Conservation (phyloP, 192 early-diverging fungal species). For the Podochytrium sp. region DNA sequence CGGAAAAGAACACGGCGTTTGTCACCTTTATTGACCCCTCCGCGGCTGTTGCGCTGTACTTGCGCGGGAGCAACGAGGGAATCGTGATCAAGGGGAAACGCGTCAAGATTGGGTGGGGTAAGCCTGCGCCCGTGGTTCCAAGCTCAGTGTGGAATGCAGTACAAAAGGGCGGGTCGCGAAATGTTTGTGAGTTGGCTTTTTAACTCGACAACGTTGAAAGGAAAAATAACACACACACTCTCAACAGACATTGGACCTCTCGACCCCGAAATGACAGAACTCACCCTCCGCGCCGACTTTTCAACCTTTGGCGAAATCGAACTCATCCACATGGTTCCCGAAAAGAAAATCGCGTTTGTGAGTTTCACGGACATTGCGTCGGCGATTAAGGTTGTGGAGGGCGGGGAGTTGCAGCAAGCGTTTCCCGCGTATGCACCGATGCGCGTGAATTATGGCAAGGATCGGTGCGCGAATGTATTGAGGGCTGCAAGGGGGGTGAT, state of each 20-base stretch:
- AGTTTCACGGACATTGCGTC: slow-evolving; percentile 78
- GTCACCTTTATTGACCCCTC: slow-evolving; percentile 81
- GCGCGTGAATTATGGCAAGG: slow-evolving; percentile 81
- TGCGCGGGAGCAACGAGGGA: slow-evolving; percentile 60
- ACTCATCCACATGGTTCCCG: slow-evolving; percentile 77
- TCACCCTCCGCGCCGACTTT: slow-evolving; percentile 77
- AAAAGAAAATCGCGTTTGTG: slow-evolving; percentile 87
- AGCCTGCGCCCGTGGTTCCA: slow-evolving; percentile 56
- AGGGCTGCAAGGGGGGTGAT: slow-evolving; percentile 41
- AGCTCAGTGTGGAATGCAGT: slow-evolving; percentile 58
- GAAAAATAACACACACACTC: too few relatives aligned
- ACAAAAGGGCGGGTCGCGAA: slow-evolving; percentile 73
- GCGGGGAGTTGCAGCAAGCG: background rate
- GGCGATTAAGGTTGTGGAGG: slow-evolving; percentile 81
- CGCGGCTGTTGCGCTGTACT: slow-evolving; percentile 66
- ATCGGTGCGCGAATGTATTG: slow-evolving; percentile 82
- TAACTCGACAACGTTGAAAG: background rate
- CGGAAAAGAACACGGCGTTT: slow-evolving; percentile 82
- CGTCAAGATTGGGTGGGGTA: slow-evolving; percentile 83
- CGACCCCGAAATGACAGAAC: slow-evolving; percentile 65
- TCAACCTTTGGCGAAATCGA: slow-evolving; percentile 86
- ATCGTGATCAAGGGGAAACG: slow-evolving; percentile 74
- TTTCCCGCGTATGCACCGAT: slow-evolving; percentile 57
- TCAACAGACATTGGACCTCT: slow-evolving; percentile 71
- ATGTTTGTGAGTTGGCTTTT: slow-evolving; percentile 54